Conservation (phyloP, 2,329 filamentous ascomycete genomes). For the Penicillium griseofulvum region DNA sequence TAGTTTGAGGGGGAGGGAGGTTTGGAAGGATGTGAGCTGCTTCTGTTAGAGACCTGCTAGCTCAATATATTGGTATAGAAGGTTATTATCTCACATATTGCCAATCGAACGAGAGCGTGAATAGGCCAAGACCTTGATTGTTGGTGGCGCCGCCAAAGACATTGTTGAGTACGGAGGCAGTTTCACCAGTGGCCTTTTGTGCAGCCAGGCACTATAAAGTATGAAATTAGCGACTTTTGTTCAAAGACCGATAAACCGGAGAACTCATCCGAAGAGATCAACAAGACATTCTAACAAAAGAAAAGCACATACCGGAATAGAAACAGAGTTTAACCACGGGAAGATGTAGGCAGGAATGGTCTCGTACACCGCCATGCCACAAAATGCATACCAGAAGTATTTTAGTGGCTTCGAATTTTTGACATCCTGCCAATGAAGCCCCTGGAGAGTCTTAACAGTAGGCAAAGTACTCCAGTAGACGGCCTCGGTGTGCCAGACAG, state of each 20-base stretch:
- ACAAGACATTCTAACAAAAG: neutral
- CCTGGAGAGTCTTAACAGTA: slow-evolving; percentile 54
- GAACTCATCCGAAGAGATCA: neutral
- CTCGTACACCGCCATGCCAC: slow-evolving; percentile 52
- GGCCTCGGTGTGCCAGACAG: slow-evolving; percentile 56
- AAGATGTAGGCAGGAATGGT: slow-evolving; percentile 57
- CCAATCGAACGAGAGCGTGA: slow-evolving; percentile 55
- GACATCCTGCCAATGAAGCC: slow-evolving; percentile 53
- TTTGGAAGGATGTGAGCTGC: slow-evolving; percentile 55
- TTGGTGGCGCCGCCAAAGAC: slow-evolving; percentile 53
- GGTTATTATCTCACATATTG: slow-evolving; percentile 37
- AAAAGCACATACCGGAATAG: slow-evolving; percentile 41
- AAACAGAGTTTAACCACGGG: slow-evolving; percentile 56
- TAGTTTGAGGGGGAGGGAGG: slow-evolving; percentile 53
- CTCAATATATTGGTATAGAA: slow-evolving; percentile 10
- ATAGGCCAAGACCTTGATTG: slow-evolving; percentile 54
- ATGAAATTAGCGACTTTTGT: neutral
- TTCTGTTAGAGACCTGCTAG: neutral
- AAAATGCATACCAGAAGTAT: slow-evolving; percentile 54
- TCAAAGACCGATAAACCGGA: too few species aligned
- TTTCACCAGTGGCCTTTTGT: slow-evolving; percentile 51
- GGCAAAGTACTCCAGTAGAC: slow-evolving; percentile 58
- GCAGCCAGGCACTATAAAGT: slow-evolving; percentile 47
- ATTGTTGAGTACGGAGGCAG: slow-evolving; percentile 46
- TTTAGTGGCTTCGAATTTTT: slow-evolving; percentile 53